Base-by-base conservation (phyloP, 257 asterid species). In the Gentiana macrophylla region DNA sequence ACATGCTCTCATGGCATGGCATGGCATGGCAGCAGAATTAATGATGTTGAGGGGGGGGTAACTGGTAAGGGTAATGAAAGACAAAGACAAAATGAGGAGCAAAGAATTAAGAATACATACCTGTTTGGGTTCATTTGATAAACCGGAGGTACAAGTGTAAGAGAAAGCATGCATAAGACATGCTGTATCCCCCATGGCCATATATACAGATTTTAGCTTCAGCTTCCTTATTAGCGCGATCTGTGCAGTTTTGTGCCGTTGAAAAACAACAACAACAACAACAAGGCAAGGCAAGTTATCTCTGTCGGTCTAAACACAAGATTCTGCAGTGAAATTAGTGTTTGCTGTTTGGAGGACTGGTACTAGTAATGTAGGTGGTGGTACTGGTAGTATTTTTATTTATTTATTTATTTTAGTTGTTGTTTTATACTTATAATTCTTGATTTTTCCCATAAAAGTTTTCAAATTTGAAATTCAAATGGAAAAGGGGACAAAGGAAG, bases 381-480 rank as follows among this genome's bases (percentile, higher is more conserved):
- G 24, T 24, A 2, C 46, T 41, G 46, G 9, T 41, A 41, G 46
- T 41, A 10, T 41, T 5, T 41, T 10, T 41, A 41, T 62, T 34
- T 61, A 52, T 4, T 49, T 55, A 7, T 12, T 48, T 49, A 6
- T 12, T 60, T 15, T 9, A 12, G 1, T 33, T 12, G 6, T 49
- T 54, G 10, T 53, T 59, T 59, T 35, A 50, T 57, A 54, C 24
- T 60, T 50, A 41, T 24, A 32, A 12, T 11, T 24, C 61, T 61
- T 53, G 12, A 12, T 67, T 62, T 62, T 58, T 37, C 3, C 35
- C 36, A 12, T 48, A 32, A 46, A 36, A 60, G 53, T 11, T 37
- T 68, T 58, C 55, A 68, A 77, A 71, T 80, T 85, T 81, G 92
- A 89, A 89, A 76, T 89, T 89, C 94, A 79, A 89, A 83, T 73